phyloP scores from a whole-genome alignment of 2,329 filamentous ascomycete species.

The Elsinoe perseae region DNA sequence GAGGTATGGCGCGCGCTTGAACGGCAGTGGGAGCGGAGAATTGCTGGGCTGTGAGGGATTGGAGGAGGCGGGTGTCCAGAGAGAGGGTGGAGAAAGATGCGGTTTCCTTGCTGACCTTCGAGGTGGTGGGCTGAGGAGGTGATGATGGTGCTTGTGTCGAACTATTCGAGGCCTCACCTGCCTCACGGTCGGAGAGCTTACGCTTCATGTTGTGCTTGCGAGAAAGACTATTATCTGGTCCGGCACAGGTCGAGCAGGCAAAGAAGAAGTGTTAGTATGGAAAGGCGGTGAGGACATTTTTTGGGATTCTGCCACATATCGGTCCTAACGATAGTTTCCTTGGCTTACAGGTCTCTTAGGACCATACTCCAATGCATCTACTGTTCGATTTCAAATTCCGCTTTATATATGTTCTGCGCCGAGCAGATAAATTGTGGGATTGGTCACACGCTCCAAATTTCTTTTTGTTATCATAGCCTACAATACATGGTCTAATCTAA shows the following conservation, averaged over 20 bases:
- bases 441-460: background rate
- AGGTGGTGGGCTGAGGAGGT: slow-evolving; percentile 7
- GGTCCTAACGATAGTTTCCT: background rate
- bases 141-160: slow-evolving; percentile 17
- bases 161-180: slow-evolving; percentile 32
- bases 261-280: background rate
- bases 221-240: background rate
- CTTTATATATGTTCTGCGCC: no score
- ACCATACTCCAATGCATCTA: no score
- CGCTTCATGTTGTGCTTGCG: slow-evolving; percentile 35
- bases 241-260: background rate
- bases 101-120: slow-evolving; percentile 15
- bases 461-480: slow-evolving; percentile 6
- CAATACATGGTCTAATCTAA: slow-evolving; percentile 2
- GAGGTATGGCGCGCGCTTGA: slow-evolving; percentile 77
- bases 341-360: background rate
- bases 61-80: slow-evolving; percentile 76
- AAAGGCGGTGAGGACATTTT: slow-evolving; percentile 14
- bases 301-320: background rate
- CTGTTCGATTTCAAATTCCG: no score
- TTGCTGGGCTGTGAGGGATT: slow-evolving; percentile 75
- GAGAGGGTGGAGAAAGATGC: slow-evolving; percentile 65
- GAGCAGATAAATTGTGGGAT: background rate
- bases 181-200: slow-evolving; percentile 43
- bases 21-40: slow-evolving; percentile 84